phyloP scores from a whole-genome alignment of 208 protist species.

The Leishmania lainsoni region DNA sequence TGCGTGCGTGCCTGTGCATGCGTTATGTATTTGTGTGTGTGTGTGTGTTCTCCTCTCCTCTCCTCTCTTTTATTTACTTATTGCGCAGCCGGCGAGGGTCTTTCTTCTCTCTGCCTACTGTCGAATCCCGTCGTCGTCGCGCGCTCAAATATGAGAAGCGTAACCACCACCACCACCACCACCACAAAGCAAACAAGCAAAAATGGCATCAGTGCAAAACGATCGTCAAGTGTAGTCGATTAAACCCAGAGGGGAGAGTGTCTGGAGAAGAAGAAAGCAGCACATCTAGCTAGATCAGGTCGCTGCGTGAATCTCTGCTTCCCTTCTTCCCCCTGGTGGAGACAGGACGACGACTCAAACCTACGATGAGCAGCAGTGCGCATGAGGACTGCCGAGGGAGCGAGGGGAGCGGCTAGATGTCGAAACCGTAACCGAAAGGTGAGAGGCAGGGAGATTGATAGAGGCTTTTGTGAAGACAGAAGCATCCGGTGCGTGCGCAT shows the following conservation, averaged over 20 bases:
- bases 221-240: background rate
- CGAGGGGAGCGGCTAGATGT: background rate
- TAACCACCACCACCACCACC: background rate
- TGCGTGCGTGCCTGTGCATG: conserved; percentile 18
- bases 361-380: background rate
- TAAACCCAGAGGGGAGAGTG: background rate
- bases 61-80: background rate
- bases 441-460: background rate
- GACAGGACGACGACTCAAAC: background rate
- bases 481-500: background rate
- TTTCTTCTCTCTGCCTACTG: background rate
- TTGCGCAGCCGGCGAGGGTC: background rate
- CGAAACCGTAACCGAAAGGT: background rate
- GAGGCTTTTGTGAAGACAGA: background rate
- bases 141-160: no score
- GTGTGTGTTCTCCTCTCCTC: background rate
- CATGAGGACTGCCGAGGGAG: background rate
- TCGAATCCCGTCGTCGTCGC: background rate
- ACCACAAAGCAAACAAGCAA: background rate
- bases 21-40: background rate
- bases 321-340: background rate
- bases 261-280: background rate
- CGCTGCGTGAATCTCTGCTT: background rate
- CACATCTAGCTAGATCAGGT: background rate
- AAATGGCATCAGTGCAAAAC: background rate